Percentiles rank a stretch among this genome's conserved stretches.
phyloP scores from a whole-genome alignment of 805 yeast genomes.

The Ogataea paraovalis region DNA sequence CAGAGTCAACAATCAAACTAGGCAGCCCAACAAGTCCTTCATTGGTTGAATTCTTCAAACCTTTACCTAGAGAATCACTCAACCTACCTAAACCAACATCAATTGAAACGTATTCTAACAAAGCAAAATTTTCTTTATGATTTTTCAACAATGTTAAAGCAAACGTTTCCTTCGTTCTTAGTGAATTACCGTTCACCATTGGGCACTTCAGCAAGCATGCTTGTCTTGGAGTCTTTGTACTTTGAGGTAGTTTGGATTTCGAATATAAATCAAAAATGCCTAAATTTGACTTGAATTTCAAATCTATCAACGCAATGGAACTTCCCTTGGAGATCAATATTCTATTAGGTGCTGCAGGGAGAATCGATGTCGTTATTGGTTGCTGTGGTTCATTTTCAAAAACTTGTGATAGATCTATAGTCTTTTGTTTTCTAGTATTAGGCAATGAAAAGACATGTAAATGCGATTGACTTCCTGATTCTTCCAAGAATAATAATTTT shows the following conservation, averaged over 20 bases:
- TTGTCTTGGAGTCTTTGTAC: slow-evolving; percentile 22
- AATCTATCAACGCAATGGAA: slow-evolving; percentile 41
- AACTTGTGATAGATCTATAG: slow-evolving; percentile 13
- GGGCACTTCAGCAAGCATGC: slow-evolving; percentile 31
- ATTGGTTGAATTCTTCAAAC: slow-evolving; percentile 29
- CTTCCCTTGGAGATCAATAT: slow-evolving; percentile 39
- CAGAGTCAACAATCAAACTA: slow-evolving; percentile 16
- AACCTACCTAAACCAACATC: slow-evolving; percentile 66
- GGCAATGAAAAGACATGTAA: slow-evolving; percentile 31
- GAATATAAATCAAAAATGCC: slow-evolving; percentile 28
- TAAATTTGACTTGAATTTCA: slow-evolving; percentile 38
- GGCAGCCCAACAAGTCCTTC: slow-evolving; percentile 26
- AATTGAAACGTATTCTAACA: slow-evolving; percentile 42
- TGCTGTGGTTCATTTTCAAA: slow-evolving; percentile 1
- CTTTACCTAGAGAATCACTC: slow-evolving; percentile 67
- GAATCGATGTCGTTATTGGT: slow-evolving; percentile 28
- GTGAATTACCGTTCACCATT: slow-evolving; percentile 40
- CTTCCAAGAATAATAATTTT: slow-evolving; percentile 24
- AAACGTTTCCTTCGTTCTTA: slow-evolving; percentile 37
- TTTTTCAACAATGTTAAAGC: slow-evolving; percentile 40
- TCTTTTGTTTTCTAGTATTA: slow-evolving; percentile 28
- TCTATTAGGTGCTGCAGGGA: slow-evolving; percentile 42
- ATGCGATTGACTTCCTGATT: slow-evolving; percentile 7
- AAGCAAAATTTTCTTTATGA: slow-evolving; percentile 39
- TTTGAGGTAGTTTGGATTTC: slow-evolving; percentile 20